A percentile compares a stretch with the other conserved stretches of the same genome.
Conservation (phyloP, 768 basidiomycete genomes). For the Suillus hirtellus region DNA sequence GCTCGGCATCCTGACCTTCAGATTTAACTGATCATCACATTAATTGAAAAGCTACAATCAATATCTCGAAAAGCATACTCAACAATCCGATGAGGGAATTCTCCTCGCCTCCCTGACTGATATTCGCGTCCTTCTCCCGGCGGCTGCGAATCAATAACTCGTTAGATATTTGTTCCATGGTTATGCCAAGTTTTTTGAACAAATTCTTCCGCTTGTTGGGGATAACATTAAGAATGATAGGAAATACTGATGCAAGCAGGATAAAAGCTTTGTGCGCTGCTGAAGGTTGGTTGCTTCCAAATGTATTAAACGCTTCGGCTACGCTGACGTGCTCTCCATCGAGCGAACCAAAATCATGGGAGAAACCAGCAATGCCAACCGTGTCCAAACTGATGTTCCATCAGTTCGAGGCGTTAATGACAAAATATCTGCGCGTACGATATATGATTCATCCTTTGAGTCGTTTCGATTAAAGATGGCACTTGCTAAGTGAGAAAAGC, state of each 20-base stretch:
- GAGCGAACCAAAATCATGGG: constrained; percentile 55
- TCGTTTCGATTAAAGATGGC: not conserved
- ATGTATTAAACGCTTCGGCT: constrained; percentile 41
- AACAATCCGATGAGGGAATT: not conserved
- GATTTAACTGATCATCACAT: not conserved
- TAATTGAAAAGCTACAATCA: not conserved
- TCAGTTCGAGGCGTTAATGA: not conserved
- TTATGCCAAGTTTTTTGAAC: not conserved
- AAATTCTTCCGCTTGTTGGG: not conserved
- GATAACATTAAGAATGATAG: not conserved
- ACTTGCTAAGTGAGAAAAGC: not conserved
- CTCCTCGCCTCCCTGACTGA: not conserved
- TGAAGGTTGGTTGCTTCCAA: constrained; percentile 25
- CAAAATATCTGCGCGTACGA: constrained; percentile 24
- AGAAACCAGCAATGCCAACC: constrained; percentile 60
- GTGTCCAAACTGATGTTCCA: constrained; percentile 46
- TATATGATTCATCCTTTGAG: constrained; percentile 35
- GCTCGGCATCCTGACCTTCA: not conserved
- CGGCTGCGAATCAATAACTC: not conserved
- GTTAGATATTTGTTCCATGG: not conserved
- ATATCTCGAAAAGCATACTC: not conserved
- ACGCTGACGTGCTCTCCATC: constrained; percentile 47
- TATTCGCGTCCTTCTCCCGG: not conserved
- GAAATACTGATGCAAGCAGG: not conserved
- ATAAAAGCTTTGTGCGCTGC: constrained; percentile 25